Base-by-base conservation (phyloP, 1,284 basidiomycete species). In the Mrakiaceae sp. region DNA sequence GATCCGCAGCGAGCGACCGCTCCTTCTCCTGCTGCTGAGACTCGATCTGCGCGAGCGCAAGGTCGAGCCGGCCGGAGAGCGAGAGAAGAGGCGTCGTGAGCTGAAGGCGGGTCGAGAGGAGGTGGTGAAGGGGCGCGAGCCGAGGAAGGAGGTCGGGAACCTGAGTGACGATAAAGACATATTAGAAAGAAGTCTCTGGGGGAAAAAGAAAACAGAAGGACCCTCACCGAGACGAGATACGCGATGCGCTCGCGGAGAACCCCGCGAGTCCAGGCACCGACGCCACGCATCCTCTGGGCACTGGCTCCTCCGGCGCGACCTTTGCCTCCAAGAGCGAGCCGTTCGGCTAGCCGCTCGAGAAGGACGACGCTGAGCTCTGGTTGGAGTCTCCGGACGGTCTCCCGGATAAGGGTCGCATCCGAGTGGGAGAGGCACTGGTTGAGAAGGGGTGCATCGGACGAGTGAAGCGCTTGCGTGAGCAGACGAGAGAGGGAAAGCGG, bases 381-480 rank as follows among this genome's bases (percentile, higher is more conserved):
- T 14, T 93, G 93, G 58, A 98, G 79, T 67, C 90, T 83, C 68
- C 85, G 82, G 55, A 98, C 87, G 1, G 95, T 97, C 73, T 91
- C 90, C 63, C 86, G 83, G 70, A 99, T 90, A 53, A 98, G 79
- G 0, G 79, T 77, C 8, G 83, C 79, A 70, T 96, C 87, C 16
- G 90, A 88, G 77, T 98, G 91, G 16, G 77, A 75, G 46, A 99
- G 79, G 78, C 93, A 97, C 43, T 87, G 86, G 72, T 96, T 91
- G 65, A 98, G 79, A 51, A 98, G 79, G 5, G 86, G 84, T 0
- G 87, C 83, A 78, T 99, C 96, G 27, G 88, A 88, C 3, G 95
- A 97, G 75, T 99, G 95, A 57, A 99, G 79, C 0, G 96, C 95
- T 77, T 99, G 96, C 60, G 95, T 90, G 58, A 99, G 82, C 12